Evolutionary conservation across 768 basidiomycete genomes (phyloP).

Genomic region (Rhodotorula sphaerocarpa): DNA sequence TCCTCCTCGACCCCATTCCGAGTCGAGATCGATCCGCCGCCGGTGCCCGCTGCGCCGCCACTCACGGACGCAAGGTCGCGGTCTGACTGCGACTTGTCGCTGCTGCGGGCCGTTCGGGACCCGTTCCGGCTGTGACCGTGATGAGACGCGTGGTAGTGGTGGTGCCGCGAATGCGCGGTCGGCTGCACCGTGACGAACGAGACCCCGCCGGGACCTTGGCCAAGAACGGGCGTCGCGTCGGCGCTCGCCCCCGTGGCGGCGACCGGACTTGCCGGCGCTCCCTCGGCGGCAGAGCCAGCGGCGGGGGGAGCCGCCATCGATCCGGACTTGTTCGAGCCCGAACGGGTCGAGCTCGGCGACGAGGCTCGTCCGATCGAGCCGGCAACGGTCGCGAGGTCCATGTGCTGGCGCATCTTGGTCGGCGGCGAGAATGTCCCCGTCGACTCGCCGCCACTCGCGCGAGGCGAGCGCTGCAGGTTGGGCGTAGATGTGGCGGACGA

Average conservation of each 20-base stretch:
- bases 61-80: background rate
- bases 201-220: constrained; percentile 16
- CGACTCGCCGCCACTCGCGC: background rate
- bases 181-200: constrained; percentile 22
- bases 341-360: constrained; percentile 6
- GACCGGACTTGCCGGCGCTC: too few relatives aligned
- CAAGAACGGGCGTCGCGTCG: constrained; percentile 2
- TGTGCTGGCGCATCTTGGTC: too few relatives aligned
- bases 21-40: background rate
- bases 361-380: background rate
- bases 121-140: background rate
- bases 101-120: background rate
- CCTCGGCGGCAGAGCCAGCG: too few relatives aligned
- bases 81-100: constrained; percentile 15
- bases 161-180: background rate
- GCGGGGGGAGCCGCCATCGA: background rate
- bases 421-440: too few relatives aligned
- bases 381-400: too few relatives aligned
- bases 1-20: constrained; percentile 28
- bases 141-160: background rate
- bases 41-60: background rate
- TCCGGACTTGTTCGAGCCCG: background rate
- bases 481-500: background rate
- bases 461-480: too few relatives aligned
- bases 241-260: too few relatives aligned